These are phyloP conservation scores for Aspergillus sp. DNA, from an alignment of 2,329 filamentous ascomycete species.

Conservation along the genomic window DNA sequence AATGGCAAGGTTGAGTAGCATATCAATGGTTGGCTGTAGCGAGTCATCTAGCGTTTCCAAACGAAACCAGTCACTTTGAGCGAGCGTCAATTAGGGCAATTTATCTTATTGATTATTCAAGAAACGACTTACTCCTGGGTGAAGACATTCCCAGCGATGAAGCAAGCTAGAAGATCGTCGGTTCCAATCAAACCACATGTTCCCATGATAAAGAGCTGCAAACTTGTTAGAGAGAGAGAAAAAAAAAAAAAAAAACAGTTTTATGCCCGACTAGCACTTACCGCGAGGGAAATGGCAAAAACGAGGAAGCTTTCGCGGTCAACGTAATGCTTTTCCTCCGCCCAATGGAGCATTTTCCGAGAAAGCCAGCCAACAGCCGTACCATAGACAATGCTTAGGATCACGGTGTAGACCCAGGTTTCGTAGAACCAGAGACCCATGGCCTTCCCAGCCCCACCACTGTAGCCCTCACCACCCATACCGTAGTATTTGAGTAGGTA, in stretches of 20 bases:
- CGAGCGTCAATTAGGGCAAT: slow-evolving; percentile 6
- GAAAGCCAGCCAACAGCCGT: slow-evolving; percentile 69
- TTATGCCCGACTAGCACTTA: slow-evolving; percentile 30
- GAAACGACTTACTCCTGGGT: slow-evolving; percentile 61
- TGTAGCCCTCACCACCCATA: slow-evolving; percentile 46
- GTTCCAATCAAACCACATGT: slow-evolving; percentile 81
- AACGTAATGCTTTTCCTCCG: slow-evolving; percentile 70
- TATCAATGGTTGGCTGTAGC: slow-evolving; percentile 88
- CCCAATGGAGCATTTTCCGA: slow-evolving; percentile 75
- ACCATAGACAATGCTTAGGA: slow-evolving; percentile 71
- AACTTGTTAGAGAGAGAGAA: slow-evolving; percentile 4
- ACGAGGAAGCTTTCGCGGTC: slow-evolving; percentile 83
- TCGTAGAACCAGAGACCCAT: slow-evolving; percentile 77
- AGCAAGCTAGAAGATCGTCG: slow-evolving; percentile 85
- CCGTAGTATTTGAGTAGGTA: slow-evolving; percentile 73
- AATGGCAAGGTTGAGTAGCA: slow-evolving; percentile 80
- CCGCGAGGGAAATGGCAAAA: slow-evolving; percentile 72
- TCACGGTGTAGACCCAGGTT: slow-evolving; percentile 74
- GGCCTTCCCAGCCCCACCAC: slow-evolving; percentile 56
- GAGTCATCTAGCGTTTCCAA: slow-evolving; percentile 82
- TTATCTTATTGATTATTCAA: neutral
- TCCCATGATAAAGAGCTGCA: slow-evolving; percentile 68
- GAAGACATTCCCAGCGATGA: slow-evolving; percentile 83
- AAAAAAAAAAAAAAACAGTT: neutral
- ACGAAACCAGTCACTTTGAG: slow-evolving; percentile 69